Evolutionary conservation across 257 asterid species (phyloP).

Genomic region (Echium plantagineum): DNA sequence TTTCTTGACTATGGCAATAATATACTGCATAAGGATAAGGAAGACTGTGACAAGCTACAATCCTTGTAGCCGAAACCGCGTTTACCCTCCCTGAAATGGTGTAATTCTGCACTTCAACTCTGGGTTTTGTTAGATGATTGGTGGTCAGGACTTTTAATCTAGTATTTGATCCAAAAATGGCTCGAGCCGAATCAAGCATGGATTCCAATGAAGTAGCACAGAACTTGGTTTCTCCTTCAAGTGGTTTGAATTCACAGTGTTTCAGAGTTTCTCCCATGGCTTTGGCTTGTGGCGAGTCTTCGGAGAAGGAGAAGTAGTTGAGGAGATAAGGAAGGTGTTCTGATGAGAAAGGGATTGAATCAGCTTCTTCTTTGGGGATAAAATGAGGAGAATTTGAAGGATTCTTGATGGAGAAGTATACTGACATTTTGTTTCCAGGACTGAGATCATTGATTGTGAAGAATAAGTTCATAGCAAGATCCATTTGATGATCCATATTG

Average conservation of each 20-base stretch:
- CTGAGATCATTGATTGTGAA: conserved; percentile 36
- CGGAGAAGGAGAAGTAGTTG: conserved; percentile 29
- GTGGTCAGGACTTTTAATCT: conserved; percentile 38
- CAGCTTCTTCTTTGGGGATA: conserved; percentile 47
- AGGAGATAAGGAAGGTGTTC: conserved; percentile 35
- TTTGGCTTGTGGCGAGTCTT: conserved; percentile 45
- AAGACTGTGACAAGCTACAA: conserved; percentile 57
- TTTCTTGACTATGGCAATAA: conserved; percentile 60
- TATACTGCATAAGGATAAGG: conserved; percentile 83
- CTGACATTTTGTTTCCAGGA: conserved; percentile 31
- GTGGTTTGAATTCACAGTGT: conserved; percentile 57
- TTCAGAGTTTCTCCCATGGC: conserved; percentile 50
- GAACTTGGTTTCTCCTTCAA: conserved; percentile 55
- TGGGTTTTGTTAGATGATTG: conserved; percentile 18
- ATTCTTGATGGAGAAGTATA: conserved; percentile 45
- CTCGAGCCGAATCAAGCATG: conserved; percentile 42
- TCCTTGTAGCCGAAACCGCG: conserved; percentile 21
- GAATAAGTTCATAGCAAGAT: conserved; percentile 53
- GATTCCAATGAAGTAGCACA: conserved; percentile 68
- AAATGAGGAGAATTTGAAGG: conserved; percentile 49
- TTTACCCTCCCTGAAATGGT: conserved; percentile 31
- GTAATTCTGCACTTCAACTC: conserved; percentile 43
- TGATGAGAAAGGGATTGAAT: conserved; percentile 56
- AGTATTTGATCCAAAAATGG: conserved; percentile 21
- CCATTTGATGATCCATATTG: conserved; percentile 8